These are phyloP conservation scores for Sordariomycetes sp. DNA, from an alignment of 2,329 filamentous ascomycete species.

Conservation along the genomic window DNA sequence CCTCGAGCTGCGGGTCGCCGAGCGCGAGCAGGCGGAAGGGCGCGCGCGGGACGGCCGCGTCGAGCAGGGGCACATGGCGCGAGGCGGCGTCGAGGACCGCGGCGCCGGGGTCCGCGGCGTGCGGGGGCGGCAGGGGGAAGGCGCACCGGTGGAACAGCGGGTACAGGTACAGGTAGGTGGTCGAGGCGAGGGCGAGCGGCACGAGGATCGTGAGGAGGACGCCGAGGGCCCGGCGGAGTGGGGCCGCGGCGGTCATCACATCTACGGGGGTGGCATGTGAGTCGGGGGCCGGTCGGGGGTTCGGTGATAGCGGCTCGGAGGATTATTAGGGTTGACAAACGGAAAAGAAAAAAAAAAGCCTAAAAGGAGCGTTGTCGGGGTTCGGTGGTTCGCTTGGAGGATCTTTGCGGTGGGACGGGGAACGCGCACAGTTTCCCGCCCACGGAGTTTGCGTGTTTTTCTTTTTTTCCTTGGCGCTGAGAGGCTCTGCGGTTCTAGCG, in stretches of 20 bases:
- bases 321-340: neutral
- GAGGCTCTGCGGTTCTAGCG: too few relatives aligned
- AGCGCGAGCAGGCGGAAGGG: slow-evolving; percentile 82
- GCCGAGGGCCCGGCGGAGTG: slow-evolving; percentile 46
- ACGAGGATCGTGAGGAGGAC: slow-evolving; percentile 30
- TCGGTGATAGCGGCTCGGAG: neutral
- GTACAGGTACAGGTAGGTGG: slow-evolving; percentile 78
- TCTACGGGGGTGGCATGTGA: slow-evolving; percentile 20
- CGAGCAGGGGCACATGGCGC: slow-evolving; percentile 6
- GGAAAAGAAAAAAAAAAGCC: too few relatives aligned
- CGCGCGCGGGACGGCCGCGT: slow-evolving; percentile 27
- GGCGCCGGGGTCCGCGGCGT: slow-evolving; percentile 5
- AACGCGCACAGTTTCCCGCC: too few relatives aligned
- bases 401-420: too few relatives aligned
- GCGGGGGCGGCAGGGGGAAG: slow-evolving; percentile 51
- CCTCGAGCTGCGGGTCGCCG: slow-evolving; percentile 88
- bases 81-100: slow-evolving; percentile 7
- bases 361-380: too few relatives aligned
- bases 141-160: slow-evolving; percentile 70
- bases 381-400: too few relatives aligned
- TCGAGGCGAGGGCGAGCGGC: slow-evolving; percentile 59
- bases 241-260: slow-evolving; percentile 44
- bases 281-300: neutral
- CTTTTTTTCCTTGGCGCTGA: too few relatives aligned
- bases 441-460: too few relatives aligned